Percentiles rank a stretch among this genome's conserved stretches.
phyloP scores from a whole-genome alignment of 169 alveolate species.

The Eimeria praecox region DNA sequence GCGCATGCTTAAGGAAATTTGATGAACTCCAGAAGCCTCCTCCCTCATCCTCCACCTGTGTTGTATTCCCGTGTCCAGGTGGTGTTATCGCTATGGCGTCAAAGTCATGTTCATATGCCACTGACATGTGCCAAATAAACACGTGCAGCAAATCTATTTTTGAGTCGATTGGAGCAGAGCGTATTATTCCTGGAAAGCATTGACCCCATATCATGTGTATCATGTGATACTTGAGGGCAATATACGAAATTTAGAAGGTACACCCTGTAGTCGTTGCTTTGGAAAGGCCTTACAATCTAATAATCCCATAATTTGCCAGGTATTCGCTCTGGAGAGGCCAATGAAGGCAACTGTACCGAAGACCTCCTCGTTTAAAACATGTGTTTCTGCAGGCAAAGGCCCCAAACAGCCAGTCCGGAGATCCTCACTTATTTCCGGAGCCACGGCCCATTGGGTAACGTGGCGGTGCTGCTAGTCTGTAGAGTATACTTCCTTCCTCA shows the following conservation, averaged over 20 bases:
- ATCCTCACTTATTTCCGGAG: not conserved
- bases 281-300: slow-evolving; percentile 65
- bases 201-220: not conserved
- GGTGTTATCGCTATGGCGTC: slow-evolving; percentile 81
- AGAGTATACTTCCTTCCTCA: not conserved
- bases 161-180: not conserved
- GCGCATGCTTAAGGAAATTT: slow-evolving; percentile 70
- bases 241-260: not conserved
- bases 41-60: slow-evolving; percentile 65
- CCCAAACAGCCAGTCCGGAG: not conserved
- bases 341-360: slow-evolving; percentile 80
- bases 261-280: not conserved
- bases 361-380: slow-evolving; percentile 71
- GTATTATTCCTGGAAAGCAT: not conserved
- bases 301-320: slow-evolving; percentile 75
- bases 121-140: slow-evolving; percentile 10
- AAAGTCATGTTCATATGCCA: slow-evolving; percentile 73
- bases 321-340: slow-evolving; percentile 78
- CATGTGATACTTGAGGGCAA: not conserved
- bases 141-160: not conserved
- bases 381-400: slow-evolving; percentile 61
- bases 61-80: slow-evolving; percentile 80
- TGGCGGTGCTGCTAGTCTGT: not conserved
- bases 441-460: not conserved
- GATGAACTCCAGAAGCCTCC: slow-evolving; percentile 74